Evolutionary conservation across 768 basidiomycete species (phyloP), one percentile per base, ranked within the genome.

Genomic region (Cystofilobasidium ferigula): DNA sequence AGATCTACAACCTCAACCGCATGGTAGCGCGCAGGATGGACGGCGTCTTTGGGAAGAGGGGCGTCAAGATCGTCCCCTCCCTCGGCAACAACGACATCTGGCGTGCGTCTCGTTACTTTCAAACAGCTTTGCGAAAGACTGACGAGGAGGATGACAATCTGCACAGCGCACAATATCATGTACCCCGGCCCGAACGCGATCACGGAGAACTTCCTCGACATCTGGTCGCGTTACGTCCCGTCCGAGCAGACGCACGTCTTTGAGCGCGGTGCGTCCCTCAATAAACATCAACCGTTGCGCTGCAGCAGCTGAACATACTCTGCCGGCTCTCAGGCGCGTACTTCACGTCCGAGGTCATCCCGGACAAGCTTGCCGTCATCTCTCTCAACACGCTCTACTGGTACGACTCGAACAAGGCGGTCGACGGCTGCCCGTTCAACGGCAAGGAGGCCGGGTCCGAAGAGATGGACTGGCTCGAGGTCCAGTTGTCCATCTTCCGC

Each of bases 371-470:
- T 43, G 88, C 87, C 14, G 87, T 85, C 57, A 84, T 95, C 72
- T 86, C 86, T 70, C 78, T 93, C 60, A 95, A 92, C 75, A 91
- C 90, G 0, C 82, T 93, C 78, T 93, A 88, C 77, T 92, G 88
- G 78, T 93, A 87, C 75, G 87, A 89, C 74, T 84, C 86, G 59
- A 74, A 74, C 69, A 68, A 72, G 35, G 71, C 71, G 18, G 70
- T 74, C 30, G 72, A 74, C 54, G 72, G 74, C 6, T 74, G 72
- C 60, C 69, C 70, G 8, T 84, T 79, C 71, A 79, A 78, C 24
- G 80, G 83, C 7, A 69, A 72, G 1, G 89, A 94, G 74, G 87
- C 91, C n/a, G 91, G 91, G 56, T 89, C 89, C 69, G 79, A 89
- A 30, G 80, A 95, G 73, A 80, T 93, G 70, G 87, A 89, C 74